A percentile compares a stretch with the other conserved stretches of the same genome.
Conservation (phyloP, 257 asterid genomes). For the Solanum arcanum region DNA sequence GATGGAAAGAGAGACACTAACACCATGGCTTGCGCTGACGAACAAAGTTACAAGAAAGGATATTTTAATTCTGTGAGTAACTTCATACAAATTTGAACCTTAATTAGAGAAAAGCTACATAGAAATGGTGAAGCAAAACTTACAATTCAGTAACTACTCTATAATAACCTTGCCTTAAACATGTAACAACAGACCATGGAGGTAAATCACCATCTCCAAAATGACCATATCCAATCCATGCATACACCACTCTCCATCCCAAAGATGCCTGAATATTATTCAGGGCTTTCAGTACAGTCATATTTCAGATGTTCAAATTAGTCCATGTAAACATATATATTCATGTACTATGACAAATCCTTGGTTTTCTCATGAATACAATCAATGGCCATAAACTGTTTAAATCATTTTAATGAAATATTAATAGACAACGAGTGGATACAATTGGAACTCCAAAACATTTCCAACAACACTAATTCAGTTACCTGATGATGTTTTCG, state of each 20-base stretch:
- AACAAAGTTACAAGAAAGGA: too few species aligned
- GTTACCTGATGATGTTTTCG: neutral
- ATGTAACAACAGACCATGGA: constrained; percentile 89
- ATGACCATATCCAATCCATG: constrained; percentile 99
- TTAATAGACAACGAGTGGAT: neutral
- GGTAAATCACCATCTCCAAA: constrained; percentile 97
- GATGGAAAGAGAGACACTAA: too few species aligned
- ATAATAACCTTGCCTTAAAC: too few species aligned
- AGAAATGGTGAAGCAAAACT: too few species aligned
- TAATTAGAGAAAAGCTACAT: too few species aligned
- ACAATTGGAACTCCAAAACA: neutral
- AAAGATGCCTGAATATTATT: constrained; percentile 93
- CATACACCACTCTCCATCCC: constrained; percentile 99
- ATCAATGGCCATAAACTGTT: neutral
- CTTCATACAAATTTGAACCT: too few species aligned
- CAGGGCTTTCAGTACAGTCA: constrained; percentile 66
- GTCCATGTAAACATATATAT: neutral
- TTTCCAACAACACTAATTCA: neutral
- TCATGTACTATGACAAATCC: neutral
- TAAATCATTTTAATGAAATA: neutral
- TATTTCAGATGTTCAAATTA: neutral
- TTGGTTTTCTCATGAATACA: neutral
- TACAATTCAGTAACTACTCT: too few species aligned
- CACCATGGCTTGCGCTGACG: too few species aligned
- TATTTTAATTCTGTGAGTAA: too few species aligned